A percentile compares a stretch with the other conserved stretches of the same genome.
These are phyloP conservation scores for Arabidopsis arenosa DNA, from an alignment of 345 rosid genomes.

Conservation along the genomic window DNA sequence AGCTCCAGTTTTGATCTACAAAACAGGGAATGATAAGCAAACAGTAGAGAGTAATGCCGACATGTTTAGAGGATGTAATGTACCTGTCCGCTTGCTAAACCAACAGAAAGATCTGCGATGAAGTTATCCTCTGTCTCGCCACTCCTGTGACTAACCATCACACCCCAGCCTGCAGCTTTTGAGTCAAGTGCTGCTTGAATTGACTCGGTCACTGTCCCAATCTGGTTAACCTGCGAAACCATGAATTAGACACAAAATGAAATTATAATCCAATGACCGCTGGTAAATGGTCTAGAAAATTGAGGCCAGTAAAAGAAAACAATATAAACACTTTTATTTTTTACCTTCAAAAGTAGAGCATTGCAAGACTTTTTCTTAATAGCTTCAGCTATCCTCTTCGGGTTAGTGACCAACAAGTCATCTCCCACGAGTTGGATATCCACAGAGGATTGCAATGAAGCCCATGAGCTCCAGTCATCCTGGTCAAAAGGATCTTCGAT, in stretches of 20 bases:
- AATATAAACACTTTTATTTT: background rate
- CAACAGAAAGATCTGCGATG: constrained; percentile 96
- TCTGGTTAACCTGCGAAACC: constrained; percentile 86
- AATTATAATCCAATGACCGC: background rate
- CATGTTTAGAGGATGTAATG: constrained; percentile 18
- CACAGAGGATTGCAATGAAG: constrained; percentile 82
- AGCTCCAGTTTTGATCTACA: constrained; percentile 98
- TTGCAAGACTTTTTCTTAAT: constrained; percentile 91
- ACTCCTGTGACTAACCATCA: constrained; percentile 98
- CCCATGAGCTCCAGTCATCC: constrained; percentile 98
- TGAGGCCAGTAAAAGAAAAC: background rate
- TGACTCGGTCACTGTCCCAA: constrained; percentile 95
- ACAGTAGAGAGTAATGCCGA: background rate
- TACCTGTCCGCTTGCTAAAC: constrained; percentile 98
- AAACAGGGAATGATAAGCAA: constrained; percentile 22
- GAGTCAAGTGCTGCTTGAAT: constrained; percentile 95
- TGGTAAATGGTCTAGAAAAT: background rate
- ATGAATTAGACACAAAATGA: constrained; percentile 15
- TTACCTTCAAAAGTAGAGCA: constrained; percentile 86
- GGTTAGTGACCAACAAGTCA: constrained; percentile 96
- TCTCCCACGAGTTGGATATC: constrained; percentile 94
- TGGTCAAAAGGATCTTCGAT: constrained; percentile 99
- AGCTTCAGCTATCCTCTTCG: constrained; percentile 92
- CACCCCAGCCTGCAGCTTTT: constrained; percentile 99
- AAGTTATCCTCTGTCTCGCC: constrained; percentile 98